Percentiles rank a stretch among this genome's conserved stretches.
Conservation (phyloP, 169 alveolate species). For the Perkinsus olseni region DNA sequence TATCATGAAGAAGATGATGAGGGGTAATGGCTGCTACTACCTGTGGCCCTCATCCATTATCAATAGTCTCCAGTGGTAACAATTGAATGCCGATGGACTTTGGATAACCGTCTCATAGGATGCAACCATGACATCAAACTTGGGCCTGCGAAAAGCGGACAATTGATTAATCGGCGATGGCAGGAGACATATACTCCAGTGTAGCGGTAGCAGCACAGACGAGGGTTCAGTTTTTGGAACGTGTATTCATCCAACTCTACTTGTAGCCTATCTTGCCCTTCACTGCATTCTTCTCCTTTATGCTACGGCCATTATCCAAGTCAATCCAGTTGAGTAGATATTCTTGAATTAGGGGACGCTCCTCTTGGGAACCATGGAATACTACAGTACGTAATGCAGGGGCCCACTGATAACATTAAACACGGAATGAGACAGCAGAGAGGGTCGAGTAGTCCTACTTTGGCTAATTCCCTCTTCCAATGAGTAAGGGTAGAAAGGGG, state of each 20-base stretch:
- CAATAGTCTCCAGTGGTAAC: background rate
- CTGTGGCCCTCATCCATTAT: background rate
- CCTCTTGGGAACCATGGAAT: background rate
- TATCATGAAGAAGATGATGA: too few relatives aligned
- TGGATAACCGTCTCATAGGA: background rate
- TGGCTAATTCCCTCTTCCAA: background rate
- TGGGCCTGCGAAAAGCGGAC: background rate
- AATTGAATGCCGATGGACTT: background rate
- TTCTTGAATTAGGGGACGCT: background rate
- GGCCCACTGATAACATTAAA: background rate
- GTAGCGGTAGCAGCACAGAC: too few relatives aligned
- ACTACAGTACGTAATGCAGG: background rate
- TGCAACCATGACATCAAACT: background rate
- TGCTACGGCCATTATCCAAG: background rate
- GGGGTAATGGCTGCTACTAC: too few relatives aligned
- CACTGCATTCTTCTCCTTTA: background rate
- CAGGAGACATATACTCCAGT: too few relatives aligned
- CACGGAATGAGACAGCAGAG: too few relatives aligned
- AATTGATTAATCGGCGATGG: too few relatives aligned
- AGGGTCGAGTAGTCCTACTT: background rate
- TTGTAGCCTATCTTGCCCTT: background rate
- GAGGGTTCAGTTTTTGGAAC: background rate
- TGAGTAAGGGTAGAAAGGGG: background rate
- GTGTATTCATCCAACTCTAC: background rate
- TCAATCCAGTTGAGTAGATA: background rate